Conservation (phyloP, 495 filamentous ascomycete species). For the Xylaria castorea region DNA sequence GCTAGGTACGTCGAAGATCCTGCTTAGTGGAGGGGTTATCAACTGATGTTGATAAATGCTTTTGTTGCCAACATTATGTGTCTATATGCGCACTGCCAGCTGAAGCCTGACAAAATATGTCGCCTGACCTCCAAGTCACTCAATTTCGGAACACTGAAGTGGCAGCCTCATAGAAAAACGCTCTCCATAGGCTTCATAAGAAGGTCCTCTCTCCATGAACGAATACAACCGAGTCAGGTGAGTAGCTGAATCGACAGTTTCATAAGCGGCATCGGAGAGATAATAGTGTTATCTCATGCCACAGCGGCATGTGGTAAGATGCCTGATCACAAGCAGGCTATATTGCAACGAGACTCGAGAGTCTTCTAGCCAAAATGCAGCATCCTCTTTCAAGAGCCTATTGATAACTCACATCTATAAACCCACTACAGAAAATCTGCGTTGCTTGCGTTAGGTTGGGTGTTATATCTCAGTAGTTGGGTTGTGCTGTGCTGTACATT, state of each 20-base stretch:
- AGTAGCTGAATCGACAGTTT: background rate
- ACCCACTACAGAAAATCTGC: background rate
- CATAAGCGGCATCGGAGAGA: background rate
- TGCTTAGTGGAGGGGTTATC: background rate
- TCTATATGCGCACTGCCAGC: background rate
- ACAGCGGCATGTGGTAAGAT: background rate
- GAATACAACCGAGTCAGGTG: background rate
- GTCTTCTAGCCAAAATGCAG: background rate
- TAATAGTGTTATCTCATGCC: background rate
- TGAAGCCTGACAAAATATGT: background rate
- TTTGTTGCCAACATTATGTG: conserved; percentile 10
- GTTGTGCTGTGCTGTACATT: conserved; percentile 1
- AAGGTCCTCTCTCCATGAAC: background rate
- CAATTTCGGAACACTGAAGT: background rate
- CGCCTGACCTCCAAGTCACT: background rate
- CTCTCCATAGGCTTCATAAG: background rate
- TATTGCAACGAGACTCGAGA: background rate
- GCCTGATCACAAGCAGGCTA: background rate
- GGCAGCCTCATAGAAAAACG: background rate
- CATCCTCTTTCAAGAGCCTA: background rate
- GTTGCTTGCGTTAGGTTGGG: background rate
- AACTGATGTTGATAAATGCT: background rate
- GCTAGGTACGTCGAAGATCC: background rate
- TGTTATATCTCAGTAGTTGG: background rate
- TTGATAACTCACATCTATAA: background rate